A percentile compares a stretch with the other conserved stretches of the same genome.
Conservation (phyloP, 2,329 filamentous ascomycete species). For the Penicillium sp. region DNA sequence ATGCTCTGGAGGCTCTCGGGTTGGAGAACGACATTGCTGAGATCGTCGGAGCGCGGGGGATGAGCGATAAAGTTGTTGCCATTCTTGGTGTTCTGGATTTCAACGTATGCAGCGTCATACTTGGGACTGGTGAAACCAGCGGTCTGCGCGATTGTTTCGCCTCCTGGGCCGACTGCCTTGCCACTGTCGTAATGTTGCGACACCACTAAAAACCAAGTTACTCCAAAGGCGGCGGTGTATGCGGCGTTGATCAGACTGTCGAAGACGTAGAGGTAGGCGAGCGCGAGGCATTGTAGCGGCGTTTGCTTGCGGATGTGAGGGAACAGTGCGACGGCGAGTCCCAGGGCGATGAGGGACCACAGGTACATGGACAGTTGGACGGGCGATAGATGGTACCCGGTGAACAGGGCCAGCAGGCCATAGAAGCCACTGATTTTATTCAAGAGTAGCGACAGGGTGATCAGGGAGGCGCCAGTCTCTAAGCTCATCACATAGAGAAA, state of each 20-base stretch:
- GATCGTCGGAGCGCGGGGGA: slow-evolving; percentile 43
- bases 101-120: slow-evolving; percentile 61
- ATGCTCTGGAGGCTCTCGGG: slow-evolving; percentile 74
- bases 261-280: slow-evolving; percentile 83
- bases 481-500: slow-evolving; percentile 86
- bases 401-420: slow-evolving; percentile 83
- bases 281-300: slow-evolving; percentile 75
- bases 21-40: slow-evolving; percentile 67
- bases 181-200: slow-evolving; percentile 56
- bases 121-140: slow-evolving; percentile 67
- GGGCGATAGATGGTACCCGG: slow-evolving; percentile 78
- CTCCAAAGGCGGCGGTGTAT: slow-evolving; percentile 79
- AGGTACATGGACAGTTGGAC: slow-evolving; percentile 90
- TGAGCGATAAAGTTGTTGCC: slow-evolving; percentile 53
- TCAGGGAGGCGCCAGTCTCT: slow-evolving; percentile 81
- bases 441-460: slow-evolving; percentile 78
- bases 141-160: slow-evolving; percentile 61
- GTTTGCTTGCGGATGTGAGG: slow-evolving; percentile 78
- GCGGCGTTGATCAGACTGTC: slow-evolving; percentile 80
- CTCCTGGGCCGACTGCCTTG: slow-evolving; percentile 51
- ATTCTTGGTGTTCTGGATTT: slow-evolving; percentile 50
- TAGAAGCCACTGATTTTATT: slow-evolving; percentile 93
- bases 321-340: slow-evolving; percentile 68
- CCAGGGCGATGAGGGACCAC: slow-evolving; percentile 75
- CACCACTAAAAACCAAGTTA: slow-evolving; percentile 83